phyloP scores from a whole-genome alignment of 2,329 filamentous ascomycete species.

The Cladobotryum protrusum region DNA sequence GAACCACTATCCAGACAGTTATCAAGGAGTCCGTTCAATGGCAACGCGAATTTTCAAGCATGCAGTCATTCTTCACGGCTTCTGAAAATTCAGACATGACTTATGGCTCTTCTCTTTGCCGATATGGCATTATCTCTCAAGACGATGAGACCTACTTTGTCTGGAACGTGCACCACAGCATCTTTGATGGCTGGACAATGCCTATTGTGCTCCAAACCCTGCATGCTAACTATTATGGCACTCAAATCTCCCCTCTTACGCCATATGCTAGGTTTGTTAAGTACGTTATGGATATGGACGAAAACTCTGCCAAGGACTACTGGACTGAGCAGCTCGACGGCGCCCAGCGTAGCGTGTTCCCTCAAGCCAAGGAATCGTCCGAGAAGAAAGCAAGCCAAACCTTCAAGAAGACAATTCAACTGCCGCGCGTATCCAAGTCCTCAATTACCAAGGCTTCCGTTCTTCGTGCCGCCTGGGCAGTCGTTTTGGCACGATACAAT shows the following conservation, averaged over 20 bases:
- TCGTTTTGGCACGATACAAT: constrained; percentile 8
- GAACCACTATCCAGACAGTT: constrained; percentile 2
- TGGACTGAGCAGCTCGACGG: background rate
- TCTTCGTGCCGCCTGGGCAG: constrained; percentile 9
- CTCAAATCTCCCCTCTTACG: background rate
- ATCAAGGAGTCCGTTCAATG: constrained; percentile 1
- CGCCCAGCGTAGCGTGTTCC: background rate
- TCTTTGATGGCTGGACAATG: constrained; percentile 16
- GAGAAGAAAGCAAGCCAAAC: background rate
- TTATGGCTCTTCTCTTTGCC: constrained; percentile 8
- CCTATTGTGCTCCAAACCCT: constrained; percentile 8
- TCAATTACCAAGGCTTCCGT: constrained; percentile 3
- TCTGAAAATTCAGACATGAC: background rate
- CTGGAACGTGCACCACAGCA: constrained; percentile 6
- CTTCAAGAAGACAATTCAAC: background rate
- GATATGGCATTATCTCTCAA: constrained; percentile 4
- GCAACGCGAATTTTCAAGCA: too few species aligned
- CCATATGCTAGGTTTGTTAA: background rate
- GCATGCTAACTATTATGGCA: background rate
- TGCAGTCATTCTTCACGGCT: too few species aligned
- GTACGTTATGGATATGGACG: background rate
- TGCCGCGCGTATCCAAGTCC: background rate
- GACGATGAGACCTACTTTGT: background rate
- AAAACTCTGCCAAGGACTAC: background rate
- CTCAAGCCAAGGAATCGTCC: background rate